These are phyloP conservation scores for Sphaerulina vaccinii DNA, from an alignment of 2,329 filamentous ascomycete species.

Conservation along the genomic window DNA sequence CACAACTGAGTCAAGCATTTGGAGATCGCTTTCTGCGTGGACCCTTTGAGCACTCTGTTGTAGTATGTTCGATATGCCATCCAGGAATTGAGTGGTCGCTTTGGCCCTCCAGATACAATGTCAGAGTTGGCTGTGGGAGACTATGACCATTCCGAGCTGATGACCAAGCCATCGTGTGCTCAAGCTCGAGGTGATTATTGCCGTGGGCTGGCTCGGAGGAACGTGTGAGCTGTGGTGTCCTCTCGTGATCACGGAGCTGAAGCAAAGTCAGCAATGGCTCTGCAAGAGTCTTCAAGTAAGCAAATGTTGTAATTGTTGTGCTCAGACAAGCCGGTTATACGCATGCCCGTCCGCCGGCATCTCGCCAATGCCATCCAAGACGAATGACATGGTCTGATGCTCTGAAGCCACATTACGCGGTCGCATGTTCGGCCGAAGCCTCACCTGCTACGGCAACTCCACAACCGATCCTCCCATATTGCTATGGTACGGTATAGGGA, in stretches of 20 bases:
- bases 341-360: conserved; percentile 41
- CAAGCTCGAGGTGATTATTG: not conserved
- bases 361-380: conserved; percentile 36
- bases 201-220: conserved; percentile 13
- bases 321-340: conserved; percentile 41
- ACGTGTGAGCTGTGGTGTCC: conserved; percentile 10
- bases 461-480: conserved; percentile 41
- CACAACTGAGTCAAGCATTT: conserved; percentile 51
- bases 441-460: conserved; percentile 36
- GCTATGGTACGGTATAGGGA: conserved; percentile 39
- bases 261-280: conserved; percentile 6
- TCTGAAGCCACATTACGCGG: conserved; percentile 37
- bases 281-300: not conserved
- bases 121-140: conserved; percentile 11
- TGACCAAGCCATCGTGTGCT: too few species aligned
- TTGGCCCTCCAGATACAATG: conserved; percentile 9
- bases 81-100: conserved; percentile 20
- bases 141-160: too few species aligned
- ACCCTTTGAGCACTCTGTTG: conserved; percentile 18
- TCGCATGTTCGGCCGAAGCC: conserved; percentile 24
- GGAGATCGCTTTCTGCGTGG: conserved; percentile 53
- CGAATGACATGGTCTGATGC: conserved; percentile 34
- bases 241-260: conserved; percentile 7
- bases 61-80: conserved; percentile 23
- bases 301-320: conserved; percentile 1